Evolutionary conservation across 2,329 filamentous ascomycete genomes (phyloP).

Genomic region (Claviceps pusilla): DNA sequence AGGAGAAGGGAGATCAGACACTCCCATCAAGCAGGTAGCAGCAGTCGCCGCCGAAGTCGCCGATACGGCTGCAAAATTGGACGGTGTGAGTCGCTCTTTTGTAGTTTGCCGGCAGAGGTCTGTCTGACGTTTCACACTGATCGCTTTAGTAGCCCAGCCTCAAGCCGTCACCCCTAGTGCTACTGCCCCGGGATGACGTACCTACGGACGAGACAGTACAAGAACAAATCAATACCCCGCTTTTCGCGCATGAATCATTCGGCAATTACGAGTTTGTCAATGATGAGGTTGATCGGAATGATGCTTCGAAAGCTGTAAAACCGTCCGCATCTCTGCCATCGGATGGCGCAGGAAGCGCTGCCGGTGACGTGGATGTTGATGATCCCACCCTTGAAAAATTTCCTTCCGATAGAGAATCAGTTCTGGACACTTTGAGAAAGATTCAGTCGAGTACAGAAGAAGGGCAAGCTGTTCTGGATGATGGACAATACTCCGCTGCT

Average conservation of each 20-base stretch:
- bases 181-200: background rate
- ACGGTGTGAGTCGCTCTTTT: slow-evolving; percentile 11
- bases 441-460: slow-evolving; percentile 29
- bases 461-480: slow-evolving; percentile 24
- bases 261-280: slow-evolving; percentile 25
- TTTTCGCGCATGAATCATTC: slow-evolving; percentile 33
- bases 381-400: slow-evolving; percentile 35
- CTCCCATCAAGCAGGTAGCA: slow-evolving; percentile 27
- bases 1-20: slow-evolving; percentile 15
- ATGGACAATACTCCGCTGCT: slow-evolving; percentile 20
- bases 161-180: slow-evolving; percentile 1
- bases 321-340: slow-evolving; percentile 7
- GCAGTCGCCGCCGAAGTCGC: slow-evolving; percentile 30
- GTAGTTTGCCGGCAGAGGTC: background rate
- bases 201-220: background rate
- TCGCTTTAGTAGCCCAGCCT: slow-evolving; percentile 7
- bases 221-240: slow-evolving; percentile 15
- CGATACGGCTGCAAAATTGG: slow-evolving; percentile 24
- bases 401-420: slow-evolving; percentile 28
- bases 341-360: slow-evolving; percentile 8
- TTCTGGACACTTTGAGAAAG: slow-evolving; percentile 30
- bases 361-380: slow-evolving; percentile 20
- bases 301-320: slow-evolving; percentile 8
- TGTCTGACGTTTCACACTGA: slow-evolving; percentile 8
- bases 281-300: slow-evolving; percentile 17